These are phyloP conservation scores for Dovyalis caffra DNA, from an alignment of 345 rosid species.

Conservation along the genomic window DNA sequence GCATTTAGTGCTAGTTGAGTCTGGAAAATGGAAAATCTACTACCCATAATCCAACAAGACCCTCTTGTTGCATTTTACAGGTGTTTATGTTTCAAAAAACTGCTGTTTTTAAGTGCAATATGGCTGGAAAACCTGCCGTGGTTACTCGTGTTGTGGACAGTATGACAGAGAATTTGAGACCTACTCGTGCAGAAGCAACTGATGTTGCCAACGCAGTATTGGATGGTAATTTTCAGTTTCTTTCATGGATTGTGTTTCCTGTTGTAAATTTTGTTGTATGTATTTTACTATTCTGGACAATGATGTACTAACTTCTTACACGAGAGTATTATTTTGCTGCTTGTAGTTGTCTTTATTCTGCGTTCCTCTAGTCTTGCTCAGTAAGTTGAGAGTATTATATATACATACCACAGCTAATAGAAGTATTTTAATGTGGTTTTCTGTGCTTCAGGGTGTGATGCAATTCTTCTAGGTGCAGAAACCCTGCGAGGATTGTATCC, in stretches of 20 bases:
- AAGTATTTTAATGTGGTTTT: background rate
- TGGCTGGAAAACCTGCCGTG: constrained; percentile 96
- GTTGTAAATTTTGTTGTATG: background rate
- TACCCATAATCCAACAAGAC: background rate
- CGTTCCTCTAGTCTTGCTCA: background rate
- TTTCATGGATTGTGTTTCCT: background rate
- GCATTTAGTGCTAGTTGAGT: background rate
- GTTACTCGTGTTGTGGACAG: constrained; percentile 93
- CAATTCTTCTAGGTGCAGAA: constrained; percentile 96
- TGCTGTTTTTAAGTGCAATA: constrained; percentile 86
- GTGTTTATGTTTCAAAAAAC: constrained; percentile 94
- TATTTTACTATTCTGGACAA: background rate
- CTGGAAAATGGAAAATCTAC: background rate
- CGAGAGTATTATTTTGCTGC: background rate
- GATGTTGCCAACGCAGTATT: constrained; percentile 98
- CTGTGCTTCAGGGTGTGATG: constrained; percentile 68
- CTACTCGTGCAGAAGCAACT: constrained; percentile 99
- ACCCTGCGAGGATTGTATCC: constrained; percentile 95
- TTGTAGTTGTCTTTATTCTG: background rate
- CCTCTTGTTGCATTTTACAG: constrained; percentile 32
- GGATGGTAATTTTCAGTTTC: constrained; percentile 63
- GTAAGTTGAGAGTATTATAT: background rate
- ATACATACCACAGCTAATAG: background rate
- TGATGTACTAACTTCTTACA: background rate
- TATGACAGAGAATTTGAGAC: constrained; percentile 95